Evolutionary conservation across 2,329 filamentous ascomycete genomes (phyloP), one percentile per base, ranked within the genome.

Genomic region (Cercospora berteroae): DNA sequence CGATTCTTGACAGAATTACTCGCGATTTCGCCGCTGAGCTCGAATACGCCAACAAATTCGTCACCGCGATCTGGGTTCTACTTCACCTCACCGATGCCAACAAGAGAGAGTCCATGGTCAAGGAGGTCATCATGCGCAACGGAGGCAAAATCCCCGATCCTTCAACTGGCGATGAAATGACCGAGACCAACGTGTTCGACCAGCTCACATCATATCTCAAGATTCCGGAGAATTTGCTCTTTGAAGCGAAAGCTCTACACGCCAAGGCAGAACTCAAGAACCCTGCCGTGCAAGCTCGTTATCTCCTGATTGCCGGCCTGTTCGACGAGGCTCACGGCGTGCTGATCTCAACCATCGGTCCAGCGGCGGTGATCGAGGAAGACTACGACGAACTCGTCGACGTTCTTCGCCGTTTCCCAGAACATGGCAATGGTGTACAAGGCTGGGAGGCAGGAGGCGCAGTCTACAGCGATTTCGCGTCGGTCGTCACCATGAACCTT

Each of bases 191-290:
- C 80, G 16, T 65, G 16, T 65, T 55, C 25, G 52, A 60, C 18
- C 33, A 58, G 16, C 66, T 68, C 13, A 31, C 36, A 27, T 0
- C 81, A 85, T 55, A 87, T 87, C 86, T 94, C 63, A 86, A 87
- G 70, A 87, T 98, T 50, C 93, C 94, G 0, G 80, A 84, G 1
- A 79, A 85, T 3, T 96, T 94, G 93, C 85, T 98, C 60, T 96
- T 92, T 88, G 88, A 92, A 67, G 92, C 95, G 18, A 92, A 94
- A 76, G 94, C 94, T 12, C 84, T 94, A 13, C 90, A 90, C 79
- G 93, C 93, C 80, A 90, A 91, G 69, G 89, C 89, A 66, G 87
- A 89, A 57, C 87, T 86, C 74, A 87, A 88, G 70, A 88, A 94
- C 76, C 84, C 90, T 10, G 85, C 84, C 56, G 83, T 84, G 5